Evolutionary conservation across 306 rosid species (phyloP).

Genomic region (Argentina anserina): DNA sequence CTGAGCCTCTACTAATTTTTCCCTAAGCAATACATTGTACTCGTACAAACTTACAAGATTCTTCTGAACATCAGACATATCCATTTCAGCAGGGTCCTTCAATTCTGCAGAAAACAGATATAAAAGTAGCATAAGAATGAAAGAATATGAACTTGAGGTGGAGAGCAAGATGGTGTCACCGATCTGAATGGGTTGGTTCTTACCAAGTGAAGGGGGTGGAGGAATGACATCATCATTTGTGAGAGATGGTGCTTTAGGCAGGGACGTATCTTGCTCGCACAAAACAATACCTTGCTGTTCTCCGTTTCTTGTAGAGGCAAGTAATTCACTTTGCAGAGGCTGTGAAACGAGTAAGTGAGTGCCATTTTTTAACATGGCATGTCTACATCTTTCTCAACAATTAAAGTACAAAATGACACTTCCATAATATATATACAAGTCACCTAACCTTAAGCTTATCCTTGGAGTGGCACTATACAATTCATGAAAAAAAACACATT

Average conservation of each 20-base stretch:
- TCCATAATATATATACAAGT: background rate
- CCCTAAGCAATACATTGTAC: conserved; percentile 78
- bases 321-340: conserved; percentile 45
- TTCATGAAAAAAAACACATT: background rate
- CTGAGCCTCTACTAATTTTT: conserved; percentile 58
- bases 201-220: conserved; percentile 80
- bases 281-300: conserved; percentile 33
- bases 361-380: background rate
- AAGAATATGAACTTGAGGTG: background rate
- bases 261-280: conserved; percentile 31
- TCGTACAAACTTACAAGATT: conserved; percentile 64
- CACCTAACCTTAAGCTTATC: background rate
- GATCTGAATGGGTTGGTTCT: conserved; percentile 17
- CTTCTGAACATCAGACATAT: conserved; percentile 63
- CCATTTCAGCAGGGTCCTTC: conserved; percentile 54
- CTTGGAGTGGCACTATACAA: background rate
- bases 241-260: conserved; percentile 37
- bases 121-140: conserved; percentile 5
- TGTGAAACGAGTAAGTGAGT: conserved; percentile 21
- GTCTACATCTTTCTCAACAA: background rate
- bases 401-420: background rate
- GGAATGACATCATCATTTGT: conserved; percentile 55
- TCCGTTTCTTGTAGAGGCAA: conserved; percentile 32
- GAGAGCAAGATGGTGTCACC: background rate
- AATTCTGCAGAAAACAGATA: conserved; percentile 48